Evolutionary conservation across 345 rosid species (phyloP), one percentile per base, ranked within the genome.

Genomic region (Pugionium dolabratum): DNA sequence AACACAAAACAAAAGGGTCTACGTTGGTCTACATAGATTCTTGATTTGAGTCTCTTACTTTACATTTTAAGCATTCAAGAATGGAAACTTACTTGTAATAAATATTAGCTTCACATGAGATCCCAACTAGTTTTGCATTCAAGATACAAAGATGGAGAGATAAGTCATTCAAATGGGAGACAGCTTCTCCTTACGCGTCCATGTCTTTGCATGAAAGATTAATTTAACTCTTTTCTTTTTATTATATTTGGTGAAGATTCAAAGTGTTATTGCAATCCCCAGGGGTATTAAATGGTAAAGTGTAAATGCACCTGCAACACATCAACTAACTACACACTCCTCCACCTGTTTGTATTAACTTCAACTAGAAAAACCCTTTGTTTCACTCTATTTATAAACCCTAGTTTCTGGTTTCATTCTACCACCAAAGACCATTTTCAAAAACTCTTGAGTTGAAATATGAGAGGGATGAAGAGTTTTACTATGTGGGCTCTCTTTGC

Each of bases 321-420:
- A 82, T 84, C 95, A 86, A 84, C 96, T 78, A 89, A 89, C 96
- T 64, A 53, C 88, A 71, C 59, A 68, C 86, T 76, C 76, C 64
- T 74, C 76, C 82, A 81, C 85, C 90, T 81, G 83, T 81, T 76
- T 49, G 62, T 78, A 89, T 85, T 91, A 79, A 91, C 91, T 58
- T 66, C 59, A 10, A 41, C 50, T 60, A 49, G 76, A 66, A 53
- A 10, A 34, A 33, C 45, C 51, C 45, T 67, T 47, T 66, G 31
- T 43, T 75, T 64, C 68, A 58, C 40, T 66, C 66, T 62, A 57
- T 54, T 45, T 64, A 57, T 67, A 74, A 62, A 67, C 58, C 77
- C 32, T 67, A 66, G 46, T 46, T 32, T 39, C 62, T 26, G 7
- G 36, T 62, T 31, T 39, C 37, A 29, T 46, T 48, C 53, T 44